Evolutionary conservation across 495 filamentous ascomycete species (phyloP).

Genomic region (Xylaria cubensis): DNA sequence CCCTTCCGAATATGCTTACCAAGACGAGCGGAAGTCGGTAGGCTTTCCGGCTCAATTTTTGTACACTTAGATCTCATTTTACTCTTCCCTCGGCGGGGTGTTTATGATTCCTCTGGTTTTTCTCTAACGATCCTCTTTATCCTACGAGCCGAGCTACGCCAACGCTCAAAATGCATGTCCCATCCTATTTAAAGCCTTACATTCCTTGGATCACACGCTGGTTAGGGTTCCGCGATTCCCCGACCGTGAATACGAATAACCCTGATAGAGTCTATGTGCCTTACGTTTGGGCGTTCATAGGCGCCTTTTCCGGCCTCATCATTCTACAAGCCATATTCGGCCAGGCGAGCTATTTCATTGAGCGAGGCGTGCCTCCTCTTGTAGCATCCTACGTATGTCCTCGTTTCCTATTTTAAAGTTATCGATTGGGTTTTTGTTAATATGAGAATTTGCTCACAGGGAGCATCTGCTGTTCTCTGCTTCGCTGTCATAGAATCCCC

Average conservation of each 20-base stretch:
- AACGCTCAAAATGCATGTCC: neutral
- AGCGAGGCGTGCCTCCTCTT: neutral
- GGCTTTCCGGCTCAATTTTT: too few species aligned
- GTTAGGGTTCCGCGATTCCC: neutral
- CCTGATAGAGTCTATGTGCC: neutral
- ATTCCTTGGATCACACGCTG: neutral
- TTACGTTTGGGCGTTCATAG: neutral
- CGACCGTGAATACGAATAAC: neutral
- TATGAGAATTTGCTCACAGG: neutral
- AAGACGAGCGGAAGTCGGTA: too few species aligned
- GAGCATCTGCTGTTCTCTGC: neutral
- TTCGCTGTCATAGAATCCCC: neutral
- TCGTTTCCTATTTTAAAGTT: neutral
- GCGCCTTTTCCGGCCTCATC: neutral
- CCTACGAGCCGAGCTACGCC: neutral
- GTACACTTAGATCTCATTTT: too few species aligned
- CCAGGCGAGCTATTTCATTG: neutral
- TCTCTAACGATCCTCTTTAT: neutral
- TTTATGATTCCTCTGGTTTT: too few species aligned
- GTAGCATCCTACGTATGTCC: neutral
- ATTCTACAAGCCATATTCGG: constrained; percentile 2
- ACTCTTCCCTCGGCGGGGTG: too few species aligned
- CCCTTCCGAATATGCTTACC: too few species aligned
- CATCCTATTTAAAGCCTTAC: neutral
- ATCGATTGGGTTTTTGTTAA: neutral